phyloP scores from a whole-genome alignment of 148 eudicot genomes.

The Cornus florida region DNA sequence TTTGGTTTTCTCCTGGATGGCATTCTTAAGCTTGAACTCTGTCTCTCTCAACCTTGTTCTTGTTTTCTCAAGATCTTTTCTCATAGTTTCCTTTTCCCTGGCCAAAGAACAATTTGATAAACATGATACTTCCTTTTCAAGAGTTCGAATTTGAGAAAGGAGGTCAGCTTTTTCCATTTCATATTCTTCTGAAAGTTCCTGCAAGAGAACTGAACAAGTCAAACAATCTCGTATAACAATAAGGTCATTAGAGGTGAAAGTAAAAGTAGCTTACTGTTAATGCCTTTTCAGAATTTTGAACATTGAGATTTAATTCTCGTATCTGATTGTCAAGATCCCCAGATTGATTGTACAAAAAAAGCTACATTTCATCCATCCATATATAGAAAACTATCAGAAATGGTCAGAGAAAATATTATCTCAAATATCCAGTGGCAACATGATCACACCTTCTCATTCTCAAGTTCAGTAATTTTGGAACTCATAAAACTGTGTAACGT shows the following conservation, averaged over 20 bases:
- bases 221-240: conserved; percentile 3
- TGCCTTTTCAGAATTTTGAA: conserved; percentile 48
- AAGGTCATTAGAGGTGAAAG: conserved; percentile 4
- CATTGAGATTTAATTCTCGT: conserved; percentile 36
- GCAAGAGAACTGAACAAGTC: conserved; percentile 26
- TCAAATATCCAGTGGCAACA: conserved; percentile 7
- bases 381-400: conserved; percentile 10
- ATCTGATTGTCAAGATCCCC: conserved; percentile 47
- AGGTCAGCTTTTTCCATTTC: conserved; percentile 60
- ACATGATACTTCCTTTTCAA: conserved; percentile 61
- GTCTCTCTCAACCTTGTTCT: conserved; percentile 76
- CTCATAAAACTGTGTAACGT: conserved; percentile 35
- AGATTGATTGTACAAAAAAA: conserved; percentile 46
- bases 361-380: conserved; percentile 41
- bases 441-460: conserved; percentile 73
- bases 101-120: conserved; percentile 69
- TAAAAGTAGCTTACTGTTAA: conserved; percentile 47
- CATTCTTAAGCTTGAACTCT: conserved; percentile 77
- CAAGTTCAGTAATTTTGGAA: conserved; percentile 51
- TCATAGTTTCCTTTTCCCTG: conserved; percentile 76
- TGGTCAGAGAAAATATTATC: neutral
- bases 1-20: conserved; percentile 92
- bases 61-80: conserved; percentile 95
- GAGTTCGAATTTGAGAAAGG: conserved; percentile 52
- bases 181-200: conserved; percentile 62